These are phyloP conservation scores for Penicillium ucsense DNA, from an alignment of 495 filamentous ascomycete genomes.

Conservation along the genomic window DNA sequence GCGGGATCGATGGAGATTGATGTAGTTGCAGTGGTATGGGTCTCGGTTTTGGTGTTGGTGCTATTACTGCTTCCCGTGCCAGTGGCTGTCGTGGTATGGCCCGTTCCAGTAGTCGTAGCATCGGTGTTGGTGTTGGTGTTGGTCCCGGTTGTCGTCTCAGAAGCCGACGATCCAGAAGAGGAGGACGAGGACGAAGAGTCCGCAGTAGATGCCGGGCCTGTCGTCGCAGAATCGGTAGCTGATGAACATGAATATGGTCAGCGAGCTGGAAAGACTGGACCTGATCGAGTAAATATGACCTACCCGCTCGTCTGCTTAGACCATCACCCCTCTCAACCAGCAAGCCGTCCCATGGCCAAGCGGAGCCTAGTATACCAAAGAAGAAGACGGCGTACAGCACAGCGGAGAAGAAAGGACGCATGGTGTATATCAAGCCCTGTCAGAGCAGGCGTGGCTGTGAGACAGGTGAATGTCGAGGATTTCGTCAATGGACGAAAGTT, in stretches of 20 bases:
- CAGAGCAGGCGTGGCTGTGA: neutral
- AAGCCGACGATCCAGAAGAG: neutral
- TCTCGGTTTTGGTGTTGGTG: conserved; percentile 25
- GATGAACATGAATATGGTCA: conserved; percentile 1
- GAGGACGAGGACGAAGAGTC: neutral
- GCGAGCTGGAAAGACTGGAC: neutral
- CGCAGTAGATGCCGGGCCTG: conserved; percentile 10
- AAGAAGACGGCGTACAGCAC: conserved; percentile 33
- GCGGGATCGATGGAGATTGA: conserved; percentile 47
- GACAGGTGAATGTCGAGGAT: neutral
- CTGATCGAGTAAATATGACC: neutral
- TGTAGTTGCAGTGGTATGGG: conserved; percentile 23
- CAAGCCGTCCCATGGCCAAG: conserved; percentile 40
- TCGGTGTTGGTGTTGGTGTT: conserved; percentile 6
- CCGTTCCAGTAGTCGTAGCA: conserved; percentile 8
- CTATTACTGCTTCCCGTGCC: conserved; percentile 14
- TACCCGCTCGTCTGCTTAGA: conserved; percentile 28
- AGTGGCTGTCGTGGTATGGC: conserved; percentile 11
- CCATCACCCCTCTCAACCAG: conserved; percentile 19
- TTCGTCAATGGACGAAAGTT: neutral
- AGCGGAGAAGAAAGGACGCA: conserved; percentile 27
- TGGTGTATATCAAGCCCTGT: conserved; percentile 9
- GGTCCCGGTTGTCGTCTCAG: conserved; percentile 8
- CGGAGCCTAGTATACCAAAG: conserved; percentile 36
- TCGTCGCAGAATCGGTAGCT: conserved; percentile 12